phyloP scores from a whole-genome alignment of 225 moss, liverwort and hornwort species.

The Antitrichia curtipendula region DNA sequence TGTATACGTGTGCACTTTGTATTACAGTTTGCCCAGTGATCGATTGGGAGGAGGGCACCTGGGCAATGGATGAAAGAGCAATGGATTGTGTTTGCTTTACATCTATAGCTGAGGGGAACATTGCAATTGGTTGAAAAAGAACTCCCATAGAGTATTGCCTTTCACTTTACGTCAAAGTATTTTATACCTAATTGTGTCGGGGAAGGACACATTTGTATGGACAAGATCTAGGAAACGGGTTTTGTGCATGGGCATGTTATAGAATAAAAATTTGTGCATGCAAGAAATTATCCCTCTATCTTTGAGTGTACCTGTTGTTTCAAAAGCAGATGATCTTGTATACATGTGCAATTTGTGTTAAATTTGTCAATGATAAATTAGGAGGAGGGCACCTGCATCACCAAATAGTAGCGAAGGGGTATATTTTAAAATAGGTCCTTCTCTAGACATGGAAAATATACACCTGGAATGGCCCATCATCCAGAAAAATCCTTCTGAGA shows the following conservation, averaged over 20 bases:
- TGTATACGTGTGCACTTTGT: no score
- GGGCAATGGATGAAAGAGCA: no score
- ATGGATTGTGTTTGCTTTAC: no score
- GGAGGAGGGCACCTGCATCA: rapidly evolving
- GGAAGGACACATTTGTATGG: not conserved
- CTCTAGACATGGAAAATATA: rapidly evolving
- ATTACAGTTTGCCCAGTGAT: no score
- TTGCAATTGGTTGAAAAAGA: not conserved
- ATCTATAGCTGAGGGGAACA: not conserved
- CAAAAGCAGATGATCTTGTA: not conserved
- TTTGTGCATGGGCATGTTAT: not conserved
- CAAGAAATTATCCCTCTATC: not conserved
- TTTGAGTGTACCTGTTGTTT: no score
- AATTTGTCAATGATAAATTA: no score
- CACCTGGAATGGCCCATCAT: no score
- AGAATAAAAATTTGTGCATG: not conserved
- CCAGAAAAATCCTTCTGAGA: rapidly evolving
- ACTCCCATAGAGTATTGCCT: not conserved
- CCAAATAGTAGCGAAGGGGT: rapidly evolving
- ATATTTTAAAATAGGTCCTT: no score
- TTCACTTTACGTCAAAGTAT: not conserved
- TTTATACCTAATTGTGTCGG: no score
- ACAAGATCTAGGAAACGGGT: not conserved
- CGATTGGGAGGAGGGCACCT: no score
- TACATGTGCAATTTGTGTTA: not conserved